phyloP scores from a whole-genome alignment of 768 basidiomycete species.

The Mycena vulgaris region DNA sequence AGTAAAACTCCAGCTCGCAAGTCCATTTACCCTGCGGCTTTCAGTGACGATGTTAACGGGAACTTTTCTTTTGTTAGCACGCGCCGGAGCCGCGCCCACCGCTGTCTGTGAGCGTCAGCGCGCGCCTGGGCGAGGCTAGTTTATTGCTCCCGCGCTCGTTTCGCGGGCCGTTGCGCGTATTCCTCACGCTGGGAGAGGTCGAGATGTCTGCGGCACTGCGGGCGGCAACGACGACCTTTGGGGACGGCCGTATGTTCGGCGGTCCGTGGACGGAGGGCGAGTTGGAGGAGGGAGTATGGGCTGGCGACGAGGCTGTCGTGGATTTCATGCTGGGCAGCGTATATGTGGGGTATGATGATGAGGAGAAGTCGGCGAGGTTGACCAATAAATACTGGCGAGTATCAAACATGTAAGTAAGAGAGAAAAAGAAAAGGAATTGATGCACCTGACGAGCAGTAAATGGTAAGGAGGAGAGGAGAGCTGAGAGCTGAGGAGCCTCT shows the following conservation, averaged over 20 bases:
- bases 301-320: constrained; percentile 25
- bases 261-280: constrained; percentile 31
- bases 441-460: too few relatives aligned
- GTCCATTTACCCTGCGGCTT: background rate
- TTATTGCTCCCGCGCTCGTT: constrained; percentile 35
- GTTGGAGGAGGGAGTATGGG: background rate
- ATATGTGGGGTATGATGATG: constrained; percentile 21
- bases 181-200: constrained; percentile 21
- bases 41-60: background rate
- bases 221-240: constrained; percentile 6
- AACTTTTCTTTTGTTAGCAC: constrained; percentile 19
- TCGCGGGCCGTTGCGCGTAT: constrained; percentile 30
- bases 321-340: constrained; percentile 15
- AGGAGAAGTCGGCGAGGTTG: too few relatives aligned
- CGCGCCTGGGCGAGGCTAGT: constrained; percentile 26
- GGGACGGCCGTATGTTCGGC: constrained; percentile 20
- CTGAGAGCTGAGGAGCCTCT: too few relatives aligned
- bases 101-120: constrained; percentile 8
- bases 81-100: constrained; percentile 28
- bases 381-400: too few relatives aligned
- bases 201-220: constrained; percentile 23
- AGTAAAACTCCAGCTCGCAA: constrained; percentile 10
- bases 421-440: too few relatives aligned
- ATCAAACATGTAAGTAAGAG: too few relatives aligned
- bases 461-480: too few relatives aligned